phyloP scores from a whole-genome alignment of 106 monocot genomes.

The Cymbidium sinense region DNA sequence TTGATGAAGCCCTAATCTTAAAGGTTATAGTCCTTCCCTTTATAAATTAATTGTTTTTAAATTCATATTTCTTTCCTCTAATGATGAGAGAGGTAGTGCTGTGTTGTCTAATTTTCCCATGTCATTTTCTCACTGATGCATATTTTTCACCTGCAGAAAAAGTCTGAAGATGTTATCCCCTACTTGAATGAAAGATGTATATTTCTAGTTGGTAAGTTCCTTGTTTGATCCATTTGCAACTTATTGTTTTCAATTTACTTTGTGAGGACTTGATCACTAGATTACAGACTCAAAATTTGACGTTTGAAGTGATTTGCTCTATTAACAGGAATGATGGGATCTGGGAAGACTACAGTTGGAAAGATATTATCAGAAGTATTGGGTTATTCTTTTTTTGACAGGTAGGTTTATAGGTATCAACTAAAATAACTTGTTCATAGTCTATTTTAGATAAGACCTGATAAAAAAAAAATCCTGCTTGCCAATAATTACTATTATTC shows the following conservation, averaged over 20 bases:
- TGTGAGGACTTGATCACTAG: background rate
- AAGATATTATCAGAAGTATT: slow-evolving; percentile 83
- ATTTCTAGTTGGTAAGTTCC: slow-evolving; percentile 55
- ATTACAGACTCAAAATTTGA: slow-evolving; percentile 5
- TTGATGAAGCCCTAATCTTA: slow-evolving; percentile 39
- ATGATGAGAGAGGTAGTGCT: background rate
- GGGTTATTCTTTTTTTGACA: slow-evolving; percentile 91
- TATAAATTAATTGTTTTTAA: background rate
- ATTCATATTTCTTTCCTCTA: background rate
- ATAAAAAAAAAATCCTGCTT: background rate
- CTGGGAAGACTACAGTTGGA: slow-evolving; percentile 88
- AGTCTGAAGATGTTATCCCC: slow-evolving; percentile 35
- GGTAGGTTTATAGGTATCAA: slow-evolving; percentile 29
- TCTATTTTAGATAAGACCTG: background rate
- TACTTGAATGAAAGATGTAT: slow-evolving; percentile 43
- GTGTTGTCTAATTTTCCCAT: background rate
- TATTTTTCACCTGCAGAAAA: slow-evolving; percentile 32
- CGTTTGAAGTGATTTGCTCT: background rate
- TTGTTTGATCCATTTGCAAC: background rate
- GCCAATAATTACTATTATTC: background rate
- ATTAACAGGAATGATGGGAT: slow-evolving; percentile 92
- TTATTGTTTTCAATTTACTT: background rate
- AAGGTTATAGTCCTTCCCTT: slow-evolving; percentile 17
- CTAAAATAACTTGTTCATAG: background rate
- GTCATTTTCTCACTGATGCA: background rate